A percentile compares a stretch with the other conserved stretches of the same genome.
These are phyloP conservation scores for Populus hybrid DNA, from an alignment of 441 rosid genomes.

Conservation along the genomic window DNA sequence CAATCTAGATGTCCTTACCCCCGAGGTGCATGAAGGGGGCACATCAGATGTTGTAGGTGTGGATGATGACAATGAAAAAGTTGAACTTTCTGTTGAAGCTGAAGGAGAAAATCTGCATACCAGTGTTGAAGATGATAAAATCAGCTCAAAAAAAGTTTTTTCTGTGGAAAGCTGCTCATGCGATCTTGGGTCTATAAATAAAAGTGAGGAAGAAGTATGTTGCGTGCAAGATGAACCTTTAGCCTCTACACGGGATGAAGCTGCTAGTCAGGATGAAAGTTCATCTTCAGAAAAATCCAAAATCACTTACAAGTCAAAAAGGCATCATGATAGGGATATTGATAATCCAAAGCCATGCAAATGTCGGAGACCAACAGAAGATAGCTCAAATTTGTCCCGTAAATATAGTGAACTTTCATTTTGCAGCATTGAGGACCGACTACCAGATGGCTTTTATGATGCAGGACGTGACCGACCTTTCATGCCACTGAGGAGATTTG, in stretches of 20 bases:
- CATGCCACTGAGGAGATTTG: constrained; percentile 59
- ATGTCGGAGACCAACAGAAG: constrained; percentile 48
- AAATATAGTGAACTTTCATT: constrained; percentile 71
- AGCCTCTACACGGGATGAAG: constrained; percentile 30
- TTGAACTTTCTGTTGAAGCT: constrained; percentile 32
- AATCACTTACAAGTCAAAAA: constrained; percentile 49
- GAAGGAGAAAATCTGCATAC: constrained; percentile 34
- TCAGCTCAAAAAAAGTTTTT: constrained; percentile 28
- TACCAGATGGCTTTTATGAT: constrained; percentile 94
- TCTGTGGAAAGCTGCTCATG: constrained; percentile 28
- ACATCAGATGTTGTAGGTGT: constrained; percentile 36
- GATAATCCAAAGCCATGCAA: constrained; percentile 94
- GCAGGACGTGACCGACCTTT: constrained; percentile 97
- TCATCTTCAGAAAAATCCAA: constrained; percentile 43
- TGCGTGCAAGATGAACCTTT: constrained; percentile 41
- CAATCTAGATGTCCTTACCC: constrained; percentile 23
- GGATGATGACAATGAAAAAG: constrained; percentile 40
- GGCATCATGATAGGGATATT: constrained; percentile 66
- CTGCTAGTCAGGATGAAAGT: constrained; percentile 39
- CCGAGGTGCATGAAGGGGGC: constrained; percentile 33
- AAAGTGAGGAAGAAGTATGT: constrained; percentile 32
- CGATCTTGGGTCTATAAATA: constrained; percentile 27
- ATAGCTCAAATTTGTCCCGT: constrained; percentile 41
- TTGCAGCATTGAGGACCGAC: constrained; percentile 66
- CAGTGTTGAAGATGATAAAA: constrained; percentile 42